Conservation (phyloP, 176 grass and related monocot species). For the Juncus inflexus region DNA sequence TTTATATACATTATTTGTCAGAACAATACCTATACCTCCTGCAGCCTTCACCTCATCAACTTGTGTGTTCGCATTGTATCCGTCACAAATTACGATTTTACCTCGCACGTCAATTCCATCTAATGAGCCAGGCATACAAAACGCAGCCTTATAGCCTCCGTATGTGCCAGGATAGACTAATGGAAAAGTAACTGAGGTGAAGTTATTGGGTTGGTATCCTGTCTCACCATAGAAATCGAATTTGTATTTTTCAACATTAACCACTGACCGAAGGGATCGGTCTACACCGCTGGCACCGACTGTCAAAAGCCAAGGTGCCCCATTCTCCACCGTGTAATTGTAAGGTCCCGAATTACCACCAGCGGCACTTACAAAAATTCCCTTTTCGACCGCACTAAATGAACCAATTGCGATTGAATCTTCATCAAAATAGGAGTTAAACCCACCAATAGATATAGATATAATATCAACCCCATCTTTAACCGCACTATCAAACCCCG, state of each 20-base stretch:
- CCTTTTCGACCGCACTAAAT: slow-evolving; percentile 33
- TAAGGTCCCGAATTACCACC: slow-evolving; percentile 34
- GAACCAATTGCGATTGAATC: slow-evolving; percentile 35
- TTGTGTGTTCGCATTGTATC: slow-evolving; percentile 15
- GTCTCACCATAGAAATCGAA: slow-evolving; percentile 28
- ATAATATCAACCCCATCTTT: slow-evolving; percentile 71
- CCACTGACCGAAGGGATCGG: slow-evolving; percentile 31
- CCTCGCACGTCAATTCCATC: slow-evolving; percentile 17
- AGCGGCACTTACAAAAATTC: slow-evolving; percentile 34
- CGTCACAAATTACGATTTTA: slow-evolving; percentile 53
- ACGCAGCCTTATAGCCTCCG: slow-evolving; percentile 11
- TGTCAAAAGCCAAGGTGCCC: slow-evolving; percentile 55
- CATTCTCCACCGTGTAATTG: slow-evolving; percentile 24
- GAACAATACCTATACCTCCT: slow-evolving; percentile 34
- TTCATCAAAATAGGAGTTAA: slow-evolving; percentile 12
- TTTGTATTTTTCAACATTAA: slow-evolving; percentile 35
- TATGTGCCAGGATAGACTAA: slow-evolving; percentile 32
- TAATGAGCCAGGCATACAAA: slow-evolving; percentile 25
- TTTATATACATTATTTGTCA: slow-evolving; percentile 1
- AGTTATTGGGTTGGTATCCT: slow-evolving; percentile 18
- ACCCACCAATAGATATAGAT: slow-evolving; percentile 54
- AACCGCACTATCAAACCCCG: slow-evolving; percentile 73
- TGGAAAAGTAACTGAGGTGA: neutral
- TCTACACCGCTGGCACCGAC: slow-evolving; percentile 49
- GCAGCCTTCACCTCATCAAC: slow-evolving; percentile 34